Conservation (phyloP, 306 rosid species). For the Hippophae gyantsensis region DNA sequence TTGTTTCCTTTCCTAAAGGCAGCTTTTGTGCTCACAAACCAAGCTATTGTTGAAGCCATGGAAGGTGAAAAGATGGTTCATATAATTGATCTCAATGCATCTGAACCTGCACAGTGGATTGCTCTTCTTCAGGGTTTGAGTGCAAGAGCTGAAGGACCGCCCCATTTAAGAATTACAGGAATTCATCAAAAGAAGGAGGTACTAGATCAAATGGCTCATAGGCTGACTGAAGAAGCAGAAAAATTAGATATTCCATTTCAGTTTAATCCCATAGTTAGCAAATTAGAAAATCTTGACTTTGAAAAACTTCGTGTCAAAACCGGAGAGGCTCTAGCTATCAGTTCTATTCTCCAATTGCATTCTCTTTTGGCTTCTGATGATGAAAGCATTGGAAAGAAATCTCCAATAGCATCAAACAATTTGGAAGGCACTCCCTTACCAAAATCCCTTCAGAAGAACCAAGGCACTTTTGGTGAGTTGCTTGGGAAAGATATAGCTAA, state of each 20-base stretch:
- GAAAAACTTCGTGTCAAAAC: conserved; percentile 80
- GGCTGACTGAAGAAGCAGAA: conserved; percentile 59
- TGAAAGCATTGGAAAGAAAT: conserved; percentile 37
- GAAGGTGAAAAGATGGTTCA: conserved; percentile 87
- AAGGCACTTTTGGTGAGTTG: conserved; percentile 47
- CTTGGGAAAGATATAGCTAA: conserved; percentile 53
- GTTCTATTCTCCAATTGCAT: conserved; percentile 62
- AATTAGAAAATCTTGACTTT: conserved; percentile 57
- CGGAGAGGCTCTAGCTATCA: conserved; percentile 78
- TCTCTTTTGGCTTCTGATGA: conserved; percentile 64
- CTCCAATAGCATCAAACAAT: conserved; percentile 29
- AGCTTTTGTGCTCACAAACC: conserved; percentile 60
- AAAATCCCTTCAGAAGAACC: conserved; percentile 35
- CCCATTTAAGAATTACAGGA: conserved; percentile 80
- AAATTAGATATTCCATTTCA: conserved; percentile 77
- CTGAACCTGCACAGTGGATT: conserved; percentile 75
- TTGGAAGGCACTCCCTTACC: conserved; percentile 42
- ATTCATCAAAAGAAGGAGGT: conserved; percentile 65
- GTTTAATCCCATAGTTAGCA: conserved; percentile 56
- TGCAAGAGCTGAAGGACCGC: conserved; percentile 77
- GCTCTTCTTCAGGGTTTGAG: conserved; percentile 68
- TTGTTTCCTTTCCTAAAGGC: conserved; percentile 72
- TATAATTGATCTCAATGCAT: conserved; percentile 70
- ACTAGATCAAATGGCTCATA: conserved; percentile 65
- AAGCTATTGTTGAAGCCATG: conserved; percentile 78